Base-by-base conservation (phyloP, 2,329 filamentous ascomycete genomes). In the Calonectria naviculata region DNA sequence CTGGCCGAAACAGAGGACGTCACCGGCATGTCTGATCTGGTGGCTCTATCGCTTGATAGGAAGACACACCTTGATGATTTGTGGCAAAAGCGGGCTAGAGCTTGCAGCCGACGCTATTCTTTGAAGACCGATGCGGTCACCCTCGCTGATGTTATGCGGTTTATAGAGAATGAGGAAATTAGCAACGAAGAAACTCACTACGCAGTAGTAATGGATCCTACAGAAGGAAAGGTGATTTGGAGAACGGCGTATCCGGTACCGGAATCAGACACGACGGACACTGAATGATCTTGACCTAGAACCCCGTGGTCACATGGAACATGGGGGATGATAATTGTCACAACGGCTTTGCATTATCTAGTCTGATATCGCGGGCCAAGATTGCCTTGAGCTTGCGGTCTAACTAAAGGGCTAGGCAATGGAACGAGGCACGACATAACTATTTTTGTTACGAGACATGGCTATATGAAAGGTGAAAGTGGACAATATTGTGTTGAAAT, bases 171-270 rank as follows among this genome's bases (percentile, higher is more conserved):
- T 26, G 67, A 72, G 9, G 65, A 76, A 9, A 80, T 81, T 19
- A 76, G 70, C 24, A 80, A 81, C 47, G 75, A 75, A 0, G 75
- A 78, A 65, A 82, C 81, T 7, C 81, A 82, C 66, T 83, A 81
- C 12, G 80, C 79, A 0, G 77, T 79, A 6, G 83, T 87, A 13
- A 87, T 85, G 75, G 87, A 89, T 52, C 86, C 87, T 0, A 82
- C 84, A 68, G 84, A 82, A 0, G 86, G 86, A 13, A 82, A 83
- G 42, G 80, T 86, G 0, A 79, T 87, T n/a, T 84, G 82, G 65
- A 83, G 83, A 4, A 81, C 81, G 19, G 74, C 58, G 29, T 79
- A 78, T 49, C 6, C 31, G 7, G 52, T 58, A 1, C 4, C 8
- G 54, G 66, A 31, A 29, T 4, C 38, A 10, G 12, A 15, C 1